Evolutionary conservation across 2,329 filamentous ascomycete species (phyloP).

Genomic region (Tolypocladium endophyticum): DNA sequence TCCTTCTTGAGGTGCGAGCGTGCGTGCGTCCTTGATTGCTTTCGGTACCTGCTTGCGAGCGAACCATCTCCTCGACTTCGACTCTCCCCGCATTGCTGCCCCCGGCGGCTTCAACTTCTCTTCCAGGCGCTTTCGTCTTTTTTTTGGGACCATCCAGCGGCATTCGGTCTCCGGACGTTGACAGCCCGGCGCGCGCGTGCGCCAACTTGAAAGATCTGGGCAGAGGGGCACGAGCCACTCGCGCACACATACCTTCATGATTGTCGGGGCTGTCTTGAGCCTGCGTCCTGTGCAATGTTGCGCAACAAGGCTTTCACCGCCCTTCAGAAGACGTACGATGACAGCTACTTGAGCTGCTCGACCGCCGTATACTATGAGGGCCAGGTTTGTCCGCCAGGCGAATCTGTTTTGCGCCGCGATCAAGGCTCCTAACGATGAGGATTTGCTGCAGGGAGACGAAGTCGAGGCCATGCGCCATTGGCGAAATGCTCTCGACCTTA

Average conservation of each 20-base stretch:
- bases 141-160: background rate
- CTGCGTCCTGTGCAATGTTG: conserved; percentile 33
- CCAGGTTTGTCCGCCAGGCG: conserved; percentile 44
- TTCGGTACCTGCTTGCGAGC: background rate
- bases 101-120: background rate
- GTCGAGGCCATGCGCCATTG: conserved; percentile 82
- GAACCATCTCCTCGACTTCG: background rate
- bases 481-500: conserved; percentile 78
- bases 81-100: background rate
- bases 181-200: background rate
- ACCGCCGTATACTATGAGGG: conserved; percentile 94
- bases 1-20: background rate
- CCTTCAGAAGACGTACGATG: conserved; percentile 95
- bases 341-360: conserved; percentile 88
- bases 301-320: conserved; percentile 50
- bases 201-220: background rate
- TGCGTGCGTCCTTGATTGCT: background rate
- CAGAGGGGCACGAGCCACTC: background rate
- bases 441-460: conserved; percentile 63
- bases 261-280: background rate
- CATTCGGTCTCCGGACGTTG: background rate
- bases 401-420: background rate
- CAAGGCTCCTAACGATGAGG: background rate
- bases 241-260: background rate
- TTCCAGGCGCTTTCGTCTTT: background rate